phyloP scores from a whole-genome alignment of 2,329 filamentous ascomycete species.

The Fusarium veterinarium region DNA sequence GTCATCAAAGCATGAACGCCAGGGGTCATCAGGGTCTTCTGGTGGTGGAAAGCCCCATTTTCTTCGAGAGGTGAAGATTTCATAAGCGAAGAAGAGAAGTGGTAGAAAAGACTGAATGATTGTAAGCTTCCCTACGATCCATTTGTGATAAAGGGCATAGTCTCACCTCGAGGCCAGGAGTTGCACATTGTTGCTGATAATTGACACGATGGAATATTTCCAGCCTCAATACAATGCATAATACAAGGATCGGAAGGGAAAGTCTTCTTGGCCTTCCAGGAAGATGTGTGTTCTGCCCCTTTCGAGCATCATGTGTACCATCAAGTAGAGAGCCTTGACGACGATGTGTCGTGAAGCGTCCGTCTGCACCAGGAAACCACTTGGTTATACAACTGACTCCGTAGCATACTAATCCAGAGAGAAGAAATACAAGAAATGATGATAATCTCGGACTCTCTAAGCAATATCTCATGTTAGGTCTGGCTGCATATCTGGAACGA shows the following conservation, averaged over 20 bases:
- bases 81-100: slow-evolving; percentile 57
- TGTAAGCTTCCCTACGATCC: slow-evolving; percentile 6
- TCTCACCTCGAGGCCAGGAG: slow-evolving; percentile 60
- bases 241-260: slow-evolving; percentile 57
- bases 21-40: slow-evolving; percentile 59
- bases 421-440: slow-evolving; percentile 58
- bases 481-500: background rate
- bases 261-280: slow-evolving; percentile 61
- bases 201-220: slow-evolving; percentile 61
- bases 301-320: slow-evolving; percentile 45
- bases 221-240: slow-evolving; percentile 59
- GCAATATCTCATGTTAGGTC: background rate
- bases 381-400: slow-evolving; percentile 55
- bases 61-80: slow-evolving; percentile 54
- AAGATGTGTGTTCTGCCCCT: slow-evolving; percentile 50
- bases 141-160: background rate
- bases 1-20: slow-evolving; percentile 61
- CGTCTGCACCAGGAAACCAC: slow-evolving; percentile 60
- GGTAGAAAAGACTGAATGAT: slow-evolving; percentile 59
- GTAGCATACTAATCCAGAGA: slow-evolving; percentile 58
- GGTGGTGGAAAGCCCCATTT: slow-evolving; percentile 47
- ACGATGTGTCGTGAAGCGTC: slow-evolving; percentile 55
- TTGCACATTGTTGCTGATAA: slow-evolving; percentile 62
- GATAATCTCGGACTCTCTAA: slow-evolving; percentile 63
- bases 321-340: slow-evolving; percentile 38